Percentiles rank a stretch among this genome's conserved stretches.
Evolutionary conservation across 2,329 filamentous ascomycete species (phyloP).

Genomic region (Fusarium protoensiforme): DNA sequence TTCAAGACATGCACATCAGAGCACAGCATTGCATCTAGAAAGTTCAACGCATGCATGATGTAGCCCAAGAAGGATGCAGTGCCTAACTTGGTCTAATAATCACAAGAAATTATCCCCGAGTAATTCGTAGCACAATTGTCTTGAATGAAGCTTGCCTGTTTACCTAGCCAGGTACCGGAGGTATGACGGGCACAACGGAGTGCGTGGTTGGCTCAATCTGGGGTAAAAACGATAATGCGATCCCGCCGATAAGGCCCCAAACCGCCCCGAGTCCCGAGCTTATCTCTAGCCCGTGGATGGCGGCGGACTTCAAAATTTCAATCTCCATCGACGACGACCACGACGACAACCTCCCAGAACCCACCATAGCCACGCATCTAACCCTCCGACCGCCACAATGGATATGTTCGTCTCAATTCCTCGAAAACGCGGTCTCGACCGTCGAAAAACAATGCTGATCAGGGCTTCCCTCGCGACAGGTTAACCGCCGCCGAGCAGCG

Average conservation of each 20-base stretch:
- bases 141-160: neutral
- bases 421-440: too few relatives aligned
- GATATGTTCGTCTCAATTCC: slow-evolving; percentile 40
- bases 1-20: neutral
- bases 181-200: neutral
- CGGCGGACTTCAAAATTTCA: slow-evolving; percentile 45
- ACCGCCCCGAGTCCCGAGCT: slow-evolving; percentile 22
- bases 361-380: slow-evolving; percentile 9
- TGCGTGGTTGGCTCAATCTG: slow-evolving; percentile 18
- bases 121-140: neutral
- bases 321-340: slow-evolving; percentile 25
- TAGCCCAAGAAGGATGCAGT: neutral
- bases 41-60: neutral
- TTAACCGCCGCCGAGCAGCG: slow-evolving; percentile 86
- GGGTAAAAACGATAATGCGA: slow-evolving; percentile 48
- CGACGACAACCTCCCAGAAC: slow-evolving; percentile 16
- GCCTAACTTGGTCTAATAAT: neutral
- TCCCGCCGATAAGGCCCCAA: slow-evolving; percentile 43
- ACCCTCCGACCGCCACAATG: slow-evolving; percentile 38
- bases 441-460: slow-evolving; percentile 6
- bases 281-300: slow-evolving; percentile 23
- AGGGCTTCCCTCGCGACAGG: slow-evolving; percentile 47
- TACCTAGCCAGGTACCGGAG: neutral
- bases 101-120: neutral
- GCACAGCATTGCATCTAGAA: neutral